These are phyloP conservation scores for Colletotrichum tamarilloi DNA, from an alignment of 2,329 filamentous ascomycete genomes.

Conservation along the genomic window DNA sequence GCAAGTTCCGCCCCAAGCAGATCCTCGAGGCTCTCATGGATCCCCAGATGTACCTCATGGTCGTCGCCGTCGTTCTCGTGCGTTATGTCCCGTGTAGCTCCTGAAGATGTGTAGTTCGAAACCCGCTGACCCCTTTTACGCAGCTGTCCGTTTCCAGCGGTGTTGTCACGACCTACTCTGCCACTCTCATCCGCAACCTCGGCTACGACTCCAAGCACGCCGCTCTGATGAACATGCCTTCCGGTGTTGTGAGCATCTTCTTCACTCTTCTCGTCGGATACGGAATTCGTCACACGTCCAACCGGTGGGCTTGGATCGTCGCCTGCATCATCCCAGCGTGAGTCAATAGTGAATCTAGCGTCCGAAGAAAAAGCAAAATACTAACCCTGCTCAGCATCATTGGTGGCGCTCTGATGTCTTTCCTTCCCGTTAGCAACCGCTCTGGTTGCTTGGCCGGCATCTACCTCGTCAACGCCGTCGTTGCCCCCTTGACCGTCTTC, in stretches of 20 bases:
- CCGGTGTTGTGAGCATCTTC: slow-evolving; percentile 63
- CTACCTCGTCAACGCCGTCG: slow-evolving; percentile 62
- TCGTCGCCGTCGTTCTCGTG: slow-evolving; percentile 60
- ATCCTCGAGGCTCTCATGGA: slow-evolving; percentile 63
- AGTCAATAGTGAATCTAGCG: slow-evolving; percentile 30
- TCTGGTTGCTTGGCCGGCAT: slow-evolving; percentile 60
- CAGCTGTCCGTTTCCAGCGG: slow-evolving; percentile 63
- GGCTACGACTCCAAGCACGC: slow-evolving; percentile 56
- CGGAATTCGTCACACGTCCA: slow-evolving; percentile 57
- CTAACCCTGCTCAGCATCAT: slow-evolving; percentile 48
- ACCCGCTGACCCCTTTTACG: neutral
- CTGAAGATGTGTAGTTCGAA: neutral
- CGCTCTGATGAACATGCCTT: slow-evolving; percentile 66
- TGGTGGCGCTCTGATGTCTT: slow-evolving; percentile 65
- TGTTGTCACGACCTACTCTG: slow-evolving; percentile 65
- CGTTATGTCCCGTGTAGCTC: slow-evolving; percentile 34
- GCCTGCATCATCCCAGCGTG: slow-evolving; percentile 60
- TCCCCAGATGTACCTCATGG: slow-evolving; percentile 62
- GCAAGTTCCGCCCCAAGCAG: slow-evolving; percentile 63
- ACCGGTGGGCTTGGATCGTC: slow-evolving; percentile 63
- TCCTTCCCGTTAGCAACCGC: slow-evolving; percentile 57
- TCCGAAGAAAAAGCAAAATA: neutral
- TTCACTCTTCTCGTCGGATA: slow-evolving; percentile 61
- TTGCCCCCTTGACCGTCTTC: slow-evolving; percentile 57
- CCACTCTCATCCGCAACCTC: slow-evolving; percentile 62